These are phyloP conservation scores for Vitis hybrid DNA, from an alignment of 177 flowering plant species.

Conservation along the genomic window DNA sequence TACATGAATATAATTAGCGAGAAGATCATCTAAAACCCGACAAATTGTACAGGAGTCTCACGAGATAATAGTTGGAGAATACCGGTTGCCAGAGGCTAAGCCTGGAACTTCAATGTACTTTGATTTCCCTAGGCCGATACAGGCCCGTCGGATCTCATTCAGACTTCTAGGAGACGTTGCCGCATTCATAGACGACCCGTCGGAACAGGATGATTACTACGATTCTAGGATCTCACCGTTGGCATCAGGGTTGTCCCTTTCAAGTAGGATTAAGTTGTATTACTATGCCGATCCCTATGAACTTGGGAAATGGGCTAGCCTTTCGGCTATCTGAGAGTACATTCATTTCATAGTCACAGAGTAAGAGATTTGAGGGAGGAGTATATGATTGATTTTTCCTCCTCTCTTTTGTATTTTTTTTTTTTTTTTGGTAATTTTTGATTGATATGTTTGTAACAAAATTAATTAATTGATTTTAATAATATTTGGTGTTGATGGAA, in stretches of 20 bases:
- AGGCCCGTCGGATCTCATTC: constrained; percentile 59
- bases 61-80: constrained; percentile 71
- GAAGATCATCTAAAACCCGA: background rate
- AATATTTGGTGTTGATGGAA: too few species aligned
- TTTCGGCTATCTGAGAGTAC: constrained; percentile 63
- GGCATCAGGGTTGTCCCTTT: constrained; percentile 70
- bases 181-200: constrained; percentile 74
- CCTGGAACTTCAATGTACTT: constrained; percentile 87
- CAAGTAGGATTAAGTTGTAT: constrained; percentile 76
- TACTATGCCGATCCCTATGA: constrained; percentile 90
- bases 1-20: background rate
- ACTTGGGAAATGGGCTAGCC: constrained; percentile 92
- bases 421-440: too few species aligned
- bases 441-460: too few species aligned
- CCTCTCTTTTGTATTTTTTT: too few species aligned
- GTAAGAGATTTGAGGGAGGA: background rate
- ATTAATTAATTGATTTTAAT: too few species aligned
- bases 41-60: constrained; percentile 51
- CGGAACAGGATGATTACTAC: constrained; percentile 63
- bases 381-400: background rate
- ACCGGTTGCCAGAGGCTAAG: constrained; percentile 76
- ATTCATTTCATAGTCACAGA: background rate
- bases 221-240: constrained; percentile 37
- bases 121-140: constrained; percentile 75
- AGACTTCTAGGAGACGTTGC: constrained; percentile 86